A percentile compares a stretch with the other conserved stretches of the same genome.
Evolutionary conservation across 352 stramenopile species (phyloP).

Genomic region (Pythium dissotocum): DNA sequence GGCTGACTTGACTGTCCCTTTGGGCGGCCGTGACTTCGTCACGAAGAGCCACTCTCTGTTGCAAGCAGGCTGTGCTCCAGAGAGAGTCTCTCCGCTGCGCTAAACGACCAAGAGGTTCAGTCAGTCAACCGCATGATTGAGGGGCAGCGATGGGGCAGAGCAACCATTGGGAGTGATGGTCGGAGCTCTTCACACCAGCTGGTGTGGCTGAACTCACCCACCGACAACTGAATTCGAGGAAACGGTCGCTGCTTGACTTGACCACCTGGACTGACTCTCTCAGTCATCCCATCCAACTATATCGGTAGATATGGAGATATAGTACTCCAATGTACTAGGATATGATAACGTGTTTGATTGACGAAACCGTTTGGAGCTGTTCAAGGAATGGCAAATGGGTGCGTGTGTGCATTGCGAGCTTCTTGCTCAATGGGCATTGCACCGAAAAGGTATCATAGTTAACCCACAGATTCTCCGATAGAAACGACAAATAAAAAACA

Average conservation of each 20-base stretch:
- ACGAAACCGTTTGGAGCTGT: neutral
- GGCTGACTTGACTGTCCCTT: no score
- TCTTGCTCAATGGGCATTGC: neutral
- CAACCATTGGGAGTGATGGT: slow-evolving; percentile 10
- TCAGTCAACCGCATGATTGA: no score
- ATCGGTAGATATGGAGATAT: neutral
- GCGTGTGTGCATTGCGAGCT: neutral
- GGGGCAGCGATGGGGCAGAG: neutral
- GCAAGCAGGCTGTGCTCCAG: no score
- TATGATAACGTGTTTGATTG: neutral
- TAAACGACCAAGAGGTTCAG: no score
- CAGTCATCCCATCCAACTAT: neutral
- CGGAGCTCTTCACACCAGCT: slow-evolving; percentile 7
- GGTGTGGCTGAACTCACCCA: neutral
- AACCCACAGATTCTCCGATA: no score
- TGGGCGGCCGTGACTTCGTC: no score
- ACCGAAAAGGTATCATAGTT: neutral
- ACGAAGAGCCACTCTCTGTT: no score
- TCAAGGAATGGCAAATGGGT: neutral
- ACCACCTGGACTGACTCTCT: slow-evolving; percentile 4
- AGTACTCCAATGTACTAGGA: neutral
- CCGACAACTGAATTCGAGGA: neutral
- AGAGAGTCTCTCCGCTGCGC: no score
- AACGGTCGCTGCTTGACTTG: neutral
- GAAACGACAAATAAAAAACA: neutral